These are phyloP conservation scores for Chlamydomonas applanata DNA, from an alignment of 139 green algal species.

Conservation along the genomic window DNA sequence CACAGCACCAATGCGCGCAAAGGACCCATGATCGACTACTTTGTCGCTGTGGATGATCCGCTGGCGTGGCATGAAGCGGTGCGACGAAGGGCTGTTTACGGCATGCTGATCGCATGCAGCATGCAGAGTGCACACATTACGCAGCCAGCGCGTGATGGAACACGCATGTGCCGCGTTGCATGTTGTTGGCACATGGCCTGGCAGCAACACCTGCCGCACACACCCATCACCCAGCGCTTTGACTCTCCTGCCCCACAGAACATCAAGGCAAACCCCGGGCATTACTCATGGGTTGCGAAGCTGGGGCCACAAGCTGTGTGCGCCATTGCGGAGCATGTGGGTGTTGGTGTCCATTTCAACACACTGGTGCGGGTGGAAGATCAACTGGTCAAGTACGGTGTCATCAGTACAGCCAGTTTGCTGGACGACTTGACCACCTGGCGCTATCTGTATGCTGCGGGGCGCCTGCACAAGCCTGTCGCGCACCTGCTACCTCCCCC, in stretches of 20 bases:
- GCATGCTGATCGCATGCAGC: too few relatives aligned
- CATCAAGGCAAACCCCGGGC: not conserved
- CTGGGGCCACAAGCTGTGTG: not conserved
- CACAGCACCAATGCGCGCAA: not conserved
- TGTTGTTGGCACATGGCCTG: too few relatives aligned
- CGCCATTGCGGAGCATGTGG: conserved; percentile 55
- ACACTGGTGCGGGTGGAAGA: conserved; percentile 57
- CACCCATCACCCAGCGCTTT: too few relatives aligned
- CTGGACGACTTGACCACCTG: conserved; percentile 68
- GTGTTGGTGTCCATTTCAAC: conserved; percentile 84
- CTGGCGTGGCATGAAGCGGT: conserved; percentile 70
- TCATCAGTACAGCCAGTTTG: conserved; percentile 54
- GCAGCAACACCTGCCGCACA: too few relatives aligned
- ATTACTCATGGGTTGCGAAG: conserved; percentile 11
- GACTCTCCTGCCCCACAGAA: not conserved
- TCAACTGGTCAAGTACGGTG: conserved; percentile 86
- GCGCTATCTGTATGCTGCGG: conserved; percentile 73
- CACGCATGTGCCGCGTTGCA: too few relatives aligned
- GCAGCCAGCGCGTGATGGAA: too few relatives aligned
- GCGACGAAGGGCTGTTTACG: too few relatives aligned
- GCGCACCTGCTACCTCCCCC: conserved; percentile 22
- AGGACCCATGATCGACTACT: conserved; percentile 78
- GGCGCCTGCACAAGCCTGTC: conserved; percentile 86
- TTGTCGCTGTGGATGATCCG: conserved; percentile 75
- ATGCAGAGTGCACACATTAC: too few relatives aligned